Evolutionary conservation across 2,329 filamentous ascomycete genomes (phyloP).

Genomic region (Xenoacremonium recifei): DNA sequence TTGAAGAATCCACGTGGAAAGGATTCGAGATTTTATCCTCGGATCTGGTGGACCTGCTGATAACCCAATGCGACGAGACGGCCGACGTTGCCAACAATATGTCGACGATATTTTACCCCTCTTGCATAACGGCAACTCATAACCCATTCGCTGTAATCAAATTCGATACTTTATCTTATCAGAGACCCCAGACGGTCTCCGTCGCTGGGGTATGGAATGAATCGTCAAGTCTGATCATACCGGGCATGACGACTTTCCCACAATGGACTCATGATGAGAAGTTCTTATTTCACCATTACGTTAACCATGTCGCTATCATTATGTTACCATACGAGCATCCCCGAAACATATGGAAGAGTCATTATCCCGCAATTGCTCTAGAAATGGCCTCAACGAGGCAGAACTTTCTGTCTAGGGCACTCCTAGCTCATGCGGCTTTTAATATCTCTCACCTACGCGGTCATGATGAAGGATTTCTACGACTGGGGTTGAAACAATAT

Average conservation of each 20-base stretch:
- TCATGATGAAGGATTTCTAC: neutral
- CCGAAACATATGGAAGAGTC: slow-evolving; percentile 4
- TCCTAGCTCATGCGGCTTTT: slow-evolving; percentile 4
- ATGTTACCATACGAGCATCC: slow-evolving; percentile 6
- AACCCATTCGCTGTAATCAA: neutral
- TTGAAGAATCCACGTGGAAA: slow-evolving; percentile 2
- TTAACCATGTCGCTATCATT: slow-evolving; percentile 2
- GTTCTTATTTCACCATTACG: slow-evolving; percentile 4
- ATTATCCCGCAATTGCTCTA: slow-evolving; percentile 1
- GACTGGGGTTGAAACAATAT: slow-evolving; percentile 1
- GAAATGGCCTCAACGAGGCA: neutral
- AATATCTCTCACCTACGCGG: slow-evolving; percentile 4
- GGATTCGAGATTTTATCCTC: slow-evolving; percentile 1
- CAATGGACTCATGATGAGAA: neutral
- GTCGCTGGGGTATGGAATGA: neutral
- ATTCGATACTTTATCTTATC: neutral
- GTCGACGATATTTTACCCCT: neutral
- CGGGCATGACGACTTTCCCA: neutral
- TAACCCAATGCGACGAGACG: slow-evolving; percentile 1
- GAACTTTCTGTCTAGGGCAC: slow-evolving; percentile 1
- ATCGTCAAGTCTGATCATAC: neutral
- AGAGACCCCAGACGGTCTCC: neutral
- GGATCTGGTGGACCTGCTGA: slow-evolving; percentile 4
- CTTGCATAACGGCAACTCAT: neutral
- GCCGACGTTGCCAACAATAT: neutral